A percentile compares a stretch with the other conserved stretches of the same genome.
These are phyloP conservation scores for Daldinia bambusicola DNA, from an alignment of 495 filamentous ascomycete species.

Conservation along the genomic window DNA sequence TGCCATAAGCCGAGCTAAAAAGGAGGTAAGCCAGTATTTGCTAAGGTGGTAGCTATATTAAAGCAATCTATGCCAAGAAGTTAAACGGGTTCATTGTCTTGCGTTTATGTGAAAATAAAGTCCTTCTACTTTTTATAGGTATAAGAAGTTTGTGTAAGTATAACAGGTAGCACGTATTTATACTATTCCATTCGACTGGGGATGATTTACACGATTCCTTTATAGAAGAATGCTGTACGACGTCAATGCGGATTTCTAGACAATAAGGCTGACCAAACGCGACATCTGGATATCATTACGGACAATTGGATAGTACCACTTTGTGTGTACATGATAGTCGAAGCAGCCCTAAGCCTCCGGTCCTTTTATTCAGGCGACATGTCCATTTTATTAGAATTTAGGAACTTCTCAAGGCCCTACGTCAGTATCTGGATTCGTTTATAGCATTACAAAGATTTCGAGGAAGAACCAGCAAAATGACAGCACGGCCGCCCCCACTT, in stretches of 20 bases:
- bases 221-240: slow-evolving; percentile 4
- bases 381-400: background rate
- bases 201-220: background rate
- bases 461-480: background rate
- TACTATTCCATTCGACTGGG: background rate
- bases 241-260: background rate
- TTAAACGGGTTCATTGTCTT: no score
- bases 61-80: no score
- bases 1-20: no score
- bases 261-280: background rate
- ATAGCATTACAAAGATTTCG: background rate
- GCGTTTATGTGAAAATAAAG: no score
- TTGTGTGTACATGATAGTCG: background rate
- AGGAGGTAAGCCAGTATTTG: no score
- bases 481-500: background rate
- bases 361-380: background rate
- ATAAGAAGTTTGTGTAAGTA: no score
- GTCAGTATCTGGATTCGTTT: background rate
- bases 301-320: background rate
- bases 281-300: background rate
- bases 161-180: background rate
- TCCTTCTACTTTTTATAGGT: no score
- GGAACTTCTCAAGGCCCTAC: background rate
- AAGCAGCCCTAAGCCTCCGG: background rate
- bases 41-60: no score